phyloP scores from a whole-genome alignment of 2,329 filamentous ascomycete species.

The Calonectria leucothoes region DNA sequence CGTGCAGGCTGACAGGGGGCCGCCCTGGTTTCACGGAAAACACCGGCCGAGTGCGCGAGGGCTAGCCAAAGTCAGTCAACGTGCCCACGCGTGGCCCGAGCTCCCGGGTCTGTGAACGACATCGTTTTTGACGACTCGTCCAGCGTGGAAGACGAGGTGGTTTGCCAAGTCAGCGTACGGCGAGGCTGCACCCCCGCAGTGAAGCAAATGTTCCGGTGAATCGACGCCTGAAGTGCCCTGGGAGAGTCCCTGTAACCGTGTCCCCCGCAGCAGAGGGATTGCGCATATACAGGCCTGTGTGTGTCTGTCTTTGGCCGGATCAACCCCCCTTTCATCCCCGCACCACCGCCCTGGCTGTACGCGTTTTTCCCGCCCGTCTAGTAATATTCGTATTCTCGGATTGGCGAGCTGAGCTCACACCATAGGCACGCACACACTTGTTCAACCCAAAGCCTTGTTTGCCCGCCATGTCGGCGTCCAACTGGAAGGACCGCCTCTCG shows the following conservation, averaged over 20 bases:
- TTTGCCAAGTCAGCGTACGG: background rate
- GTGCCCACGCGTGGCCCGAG: background rate
- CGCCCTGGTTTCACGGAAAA: background rate
- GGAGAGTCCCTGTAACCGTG: background rate
- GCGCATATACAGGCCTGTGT: too few species aligned
- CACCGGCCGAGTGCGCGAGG: background rate
- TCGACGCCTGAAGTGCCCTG: background rate
- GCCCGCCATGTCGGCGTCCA: background rate
- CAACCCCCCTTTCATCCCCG: background rate
- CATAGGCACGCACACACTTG: too few species aligned
- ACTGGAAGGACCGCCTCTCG: background rate
- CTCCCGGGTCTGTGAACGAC: background rate
- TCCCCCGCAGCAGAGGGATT: background rate
- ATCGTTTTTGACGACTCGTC: background rate
- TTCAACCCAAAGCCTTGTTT: background rate
- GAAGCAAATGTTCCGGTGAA: background rate
- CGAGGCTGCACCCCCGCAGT: background rate
- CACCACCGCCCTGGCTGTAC: background rate
- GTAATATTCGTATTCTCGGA: background rate
- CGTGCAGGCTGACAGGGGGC: background rate
- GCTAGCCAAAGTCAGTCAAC: background rate
- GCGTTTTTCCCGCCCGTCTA: background rate
- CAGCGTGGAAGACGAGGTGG: background rate
- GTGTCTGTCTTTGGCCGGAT: background rate
- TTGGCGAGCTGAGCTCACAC: background rate